Base-by-base conservation (phyloP, 306 rosid species). In the Malus asiatica region DNA sequence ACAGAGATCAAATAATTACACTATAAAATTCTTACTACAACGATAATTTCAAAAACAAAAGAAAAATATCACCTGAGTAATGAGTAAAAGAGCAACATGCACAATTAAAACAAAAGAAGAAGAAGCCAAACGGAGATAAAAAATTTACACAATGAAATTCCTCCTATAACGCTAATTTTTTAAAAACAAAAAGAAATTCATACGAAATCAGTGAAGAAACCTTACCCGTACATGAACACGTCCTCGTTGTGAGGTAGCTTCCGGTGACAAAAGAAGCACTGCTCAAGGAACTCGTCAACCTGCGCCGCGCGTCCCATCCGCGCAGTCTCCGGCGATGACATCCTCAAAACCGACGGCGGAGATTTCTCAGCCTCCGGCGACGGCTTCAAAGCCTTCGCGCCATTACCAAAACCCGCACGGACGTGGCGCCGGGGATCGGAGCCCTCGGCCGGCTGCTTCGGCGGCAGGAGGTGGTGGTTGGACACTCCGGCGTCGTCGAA, bases 191-290 rank as follows among this genome's bases (percentile, higher is more conserved):
- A 16, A 46, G 4, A 55, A 33, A 20, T n/a, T 2, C 48, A 66
- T 3, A 6, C 3, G 13, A 7, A 7, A 33, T 15, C 11, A 15
- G 64, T 12, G 14, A 27, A 51, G 3, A 35, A 74, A 70, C 8
- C 53, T 74, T 78, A 82, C 85, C 79, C 53, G 29, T 68, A 82
- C 85, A 82, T 82, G 73, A 48, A 82, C 19, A 77, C 69, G 1
- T 67, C 64, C 1, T 29, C 61, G n/a, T 53, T 29, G 48, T 25
- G 59, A 22, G 22, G 22, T 4, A 84, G 70, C 48, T 23, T 29
- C 72, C 64, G 76, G 62, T 38, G 55, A 53, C 81, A 76, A 48
- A 11, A 46, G 79, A 20, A 55, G 30, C 85, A 84, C 20, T 72
- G 65, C 0, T 78, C 75, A 3, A 71, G 66, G 57, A 76, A 78